Conservation (phyloP, 1,139 yeast genomes). For the Trichomonascaceae sp. region DNA sequence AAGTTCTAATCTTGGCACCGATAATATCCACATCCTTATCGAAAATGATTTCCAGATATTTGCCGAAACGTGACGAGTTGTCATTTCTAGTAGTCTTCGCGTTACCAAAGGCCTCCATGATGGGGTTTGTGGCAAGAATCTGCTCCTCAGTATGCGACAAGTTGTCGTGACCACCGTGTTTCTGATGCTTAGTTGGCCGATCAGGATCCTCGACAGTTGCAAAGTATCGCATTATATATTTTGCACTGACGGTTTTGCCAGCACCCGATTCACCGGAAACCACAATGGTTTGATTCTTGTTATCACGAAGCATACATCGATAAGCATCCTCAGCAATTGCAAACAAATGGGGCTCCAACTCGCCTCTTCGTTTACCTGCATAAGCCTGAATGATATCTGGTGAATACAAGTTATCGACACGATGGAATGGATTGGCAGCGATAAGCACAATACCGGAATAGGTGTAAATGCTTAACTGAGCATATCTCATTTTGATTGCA, state of each 20-base stretch:
- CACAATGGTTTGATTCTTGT: constrained; percentile 86
- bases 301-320: constrained; percentile 81
- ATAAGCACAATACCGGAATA: constrained; percentile 95
- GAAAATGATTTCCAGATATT: constrained; percentile 87
- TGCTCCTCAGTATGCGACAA: constrained; percentile 92
- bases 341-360: constrained; percentile 91
- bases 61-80: constrained; percentile 98
- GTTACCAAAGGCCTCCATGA: constrained; percentile 95
- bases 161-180: constrained; percentile 40
- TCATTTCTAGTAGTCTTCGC: constrained; percentile 95
- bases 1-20: constrained; percentile 94
- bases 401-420: constrained; percentile 84
- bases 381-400: constrained; percentile 91
- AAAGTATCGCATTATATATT: constrained; percentile 94
- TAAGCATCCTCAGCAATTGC: constrained; percentile 99
- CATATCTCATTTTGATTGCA: constrained; percentile 84
- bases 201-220: constrained; percentile 83
- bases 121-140: constrained; percentile 92
- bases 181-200: constrained; percentile 27
- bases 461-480: constrained; percentile 86
- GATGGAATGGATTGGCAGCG: constrained; percentile 93
- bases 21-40: constrained; percentile 79
- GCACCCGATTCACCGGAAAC: constrained; percentile 99
- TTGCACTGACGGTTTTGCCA: constrained; percentile 96
- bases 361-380: constrained; percentile 88